A percentile compares a stretch with the other conserved stretches of the same genome.
Evolutionary conservation across 1,284 basidiomycete species (phyloP).

Genomic region (Thelephora terrestris): DNA sequence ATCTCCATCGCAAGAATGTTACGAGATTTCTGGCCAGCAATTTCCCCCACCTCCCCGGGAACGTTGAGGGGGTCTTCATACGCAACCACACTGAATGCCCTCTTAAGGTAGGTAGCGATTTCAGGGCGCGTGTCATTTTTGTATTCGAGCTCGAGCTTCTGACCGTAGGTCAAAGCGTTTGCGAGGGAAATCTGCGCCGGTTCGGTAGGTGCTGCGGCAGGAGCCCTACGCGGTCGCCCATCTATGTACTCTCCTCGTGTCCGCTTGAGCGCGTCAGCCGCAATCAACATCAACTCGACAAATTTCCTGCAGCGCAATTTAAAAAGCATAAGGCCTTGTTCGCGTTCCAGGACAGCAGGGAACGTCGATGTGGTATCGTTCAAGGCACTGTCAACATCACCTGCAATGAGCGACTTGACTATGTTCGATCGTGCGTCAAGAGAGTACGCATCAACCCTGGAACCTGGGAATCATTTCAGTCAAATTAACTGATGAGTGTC

Average conservation of each 20-base stretch:
- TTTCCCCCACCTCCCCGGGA: conserved; percentile 50
- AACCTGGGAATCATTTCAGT: neutral
- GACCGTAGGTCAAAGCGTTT: conserved; percentile 60
- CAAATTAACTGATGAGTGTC: conserved; percentile 1
- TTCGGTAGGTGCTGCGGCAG: conserved; percentile 8
- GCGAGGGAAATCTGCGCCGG: conserved; percentile 43
- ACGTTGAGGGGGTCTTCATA: conserved; percentile 63
- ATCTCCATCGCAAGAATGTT: conserved; percentile 62
- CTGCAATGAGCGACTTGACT: conserved; percentile 53
- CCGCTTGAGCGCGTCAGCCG: conserved; percentile 53
- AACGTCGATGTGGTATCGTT: conserved; percentile 42
- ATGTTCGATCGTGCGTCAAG: conserved; percentile 59
- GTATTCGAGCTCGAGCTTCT: conserved; percentile 57
- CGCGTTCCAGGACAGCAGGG: conserved; percentile 52
- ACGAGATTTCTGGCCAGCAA: conserved; percentile 58
- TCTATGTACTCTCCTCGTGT: neutral
- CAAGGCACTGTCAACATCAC: conserved; percentile 68
- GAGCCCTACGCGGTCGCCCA: conserved; percentile 25
- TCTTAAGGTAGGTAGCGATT: conserved; percentile 54
- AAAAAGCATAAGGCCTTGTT: conserved; percentile 59
- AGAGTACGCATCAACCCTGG: conserved; percentile 28
- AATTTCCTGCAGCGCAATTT: conserved; percentile 75
- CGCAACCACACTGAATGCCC: conserved; percentile 69
- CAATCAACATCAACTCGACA: conserved; percentile 65
- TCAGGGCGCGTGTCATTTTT: conserved; percentile 47